Evolutionary conservation across 176 grass and related monocot species (phyloP).

Genomic region (Thinopyrum elongatum): DNA sequence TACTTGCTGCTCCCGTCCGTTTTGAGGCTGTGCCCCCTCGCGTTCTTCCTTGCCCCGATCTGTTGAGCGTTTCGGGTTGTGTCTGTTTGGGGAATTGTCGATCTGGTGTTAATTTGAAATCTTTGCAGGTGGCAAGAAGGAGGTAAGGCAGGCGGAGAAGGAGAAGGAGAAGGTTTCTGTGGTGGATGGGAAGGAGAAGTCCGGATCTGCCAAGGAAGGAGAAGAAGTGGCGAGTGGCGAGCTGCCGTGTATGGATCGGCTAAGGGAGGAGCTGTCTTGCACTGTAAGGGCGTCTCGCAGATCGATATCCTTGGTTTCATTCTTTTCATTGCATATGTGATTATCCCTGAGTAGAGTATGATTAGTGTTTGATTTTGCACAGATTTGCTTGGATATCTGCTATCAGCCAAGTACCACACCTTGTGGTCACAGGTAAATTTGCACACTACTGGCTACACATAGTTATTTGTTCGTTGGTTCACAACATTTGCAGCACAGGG

Average conservation of each 20-base stretch:
- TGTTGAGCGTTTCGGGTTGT: not conserved
- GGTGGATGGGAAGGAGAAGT: slow-evolving; percentile 26
- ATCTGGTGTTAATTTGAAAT: slow-evolving; percentile 1
- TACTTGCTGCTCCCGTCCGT: too few species aligned
- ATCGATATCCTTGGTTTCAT: too few species aligned
- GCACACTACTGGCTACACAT: not conserved
- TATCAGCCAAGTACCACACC: slow-evolving; percentile 76
- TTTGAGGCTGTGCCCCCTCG: not conserved
- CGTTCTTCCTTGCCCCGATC: not conserved
- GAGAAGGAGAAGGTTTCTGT: slow-evolving; percentile 15
- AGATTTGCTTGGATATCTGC: slow-evolving; percentile 96
- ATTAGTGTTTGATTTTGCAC: too few species aligned
- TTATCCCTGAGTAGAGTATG: too few species aligned
- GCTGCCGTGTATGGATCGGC: too few species aligned
- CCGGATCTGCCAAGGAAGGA: slow-evolving; percentile 18
- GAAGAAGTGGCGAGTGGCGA: not conserved
- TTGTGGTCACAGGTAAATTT: slow-evolving; percentile 71
- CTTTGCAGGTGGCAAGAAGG: slow-evolving; percentile 28
- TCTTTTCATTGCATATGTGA: too few species aligned
- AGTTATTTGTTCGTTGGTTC: too few species aligned
- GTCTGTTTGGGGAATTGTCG: not conserved
- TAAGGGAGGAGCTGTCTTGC: too few species aligned
- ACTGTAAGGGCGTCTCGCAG: too few species aligned
- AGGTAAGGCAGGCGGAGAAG: not conserved
- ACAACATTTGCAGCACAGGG: too few species aligned